Conservation (phyloP, 2,329 filamentous ascomycete genomes). For the Dactylellina haptotyla region DNA sequence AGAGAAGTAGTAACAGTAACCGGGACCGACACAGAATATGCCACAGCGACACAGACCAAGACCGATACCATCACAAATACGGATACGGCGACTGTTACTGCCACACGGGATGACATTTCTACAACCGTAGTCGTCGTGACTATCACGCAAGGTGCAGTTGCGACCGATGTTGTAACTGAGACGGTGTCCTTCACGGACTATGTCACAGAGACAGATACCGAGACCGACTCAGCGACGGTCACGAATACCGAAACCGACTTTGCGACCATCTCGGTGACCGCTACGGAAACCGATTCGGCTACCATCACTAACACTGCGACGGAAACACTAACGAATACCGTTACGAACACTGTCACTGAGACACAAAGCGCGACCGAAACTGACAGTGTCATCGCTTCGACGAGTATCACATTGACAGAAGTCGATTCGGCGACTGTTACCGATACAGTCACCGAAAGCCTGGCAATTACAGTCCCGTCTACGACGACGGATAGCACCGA, state of each 20-base stretch:
- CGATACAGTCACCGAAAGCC: background rate
- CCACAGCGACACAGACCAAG: background rate
- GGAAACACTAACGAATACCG: slow-evolving; percentile 3
- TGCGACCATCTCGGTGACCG: slow-evolving; percentile 4
- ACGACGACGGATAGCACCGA: slow-evolving; percentile 27
- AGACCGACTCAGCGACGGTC: slow-evolving; percentile 4
- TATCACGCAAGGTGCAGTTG: background rate
- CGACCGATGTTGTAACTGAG: slow-evolving; percentile 5
- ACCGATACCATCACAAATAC: slow-evolving; percentile 18
- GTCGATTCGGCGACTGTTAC: slow-evolving; percentile 8
- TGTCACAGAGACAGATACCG: slow-evolving; percentile 1
- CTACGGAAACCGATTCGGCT: background rate
- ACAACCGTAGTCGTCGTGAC: slow-evolving; percentile 3
- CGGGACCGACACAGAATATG: background rate
- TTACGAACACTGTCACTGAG: slow-evolving; percentile 9
- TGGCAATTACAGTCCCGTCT: background rate
- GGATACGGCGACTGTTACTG: slow-evolving; percentile 7
- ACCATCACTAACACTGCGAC: slow-evolving; percentile 18
- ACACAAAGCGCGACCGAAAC: slow-evolving; percentile 5
- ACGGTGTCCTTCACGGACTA: slow-evolving; percentile 1
- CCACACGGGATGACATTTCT: slow-evolving; percentile 10
- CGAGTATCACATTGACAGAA: slow-evolving; percentile 14
- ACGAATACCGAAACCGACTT: background rate
- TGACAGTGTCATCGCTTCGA: slow-evolving; percentile 1
- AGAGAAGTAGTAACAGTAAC: background rate